Percentiles rank a stretch among this genome's conserved stretches.
Conservation (phyloP, 1,284 basidiomycete species). For the Rhodofomes roseus region DNA sequence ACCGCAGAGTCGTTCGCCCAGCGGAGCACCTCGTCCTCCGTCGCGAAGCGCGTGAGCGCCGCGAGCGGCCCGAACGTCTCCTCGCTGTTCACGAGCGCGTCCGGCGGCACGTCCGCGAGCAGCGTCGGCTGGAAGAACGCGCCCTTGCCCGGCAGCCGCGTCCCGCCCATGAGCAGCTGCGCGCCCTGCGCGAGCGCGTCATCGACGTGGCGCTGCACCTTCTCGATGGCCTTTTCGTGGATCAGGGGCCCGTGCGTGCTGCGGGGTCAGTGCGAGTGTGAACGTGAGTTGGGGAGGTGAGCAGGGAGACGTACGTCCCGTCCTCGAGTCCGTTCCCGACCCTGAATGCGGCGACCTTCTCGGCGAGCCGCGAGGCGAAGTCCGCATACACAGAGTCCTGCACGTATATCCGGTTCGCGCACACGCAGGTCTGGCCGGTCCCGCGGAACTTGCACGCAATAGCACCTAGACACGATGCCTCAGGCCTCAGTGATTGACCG, state of each 20-base stretch:
- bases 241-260: conserved; percentile 95
- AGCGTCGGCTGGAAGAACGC: conserved; percentile 89
- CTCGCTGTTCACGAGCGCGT: conserved; percentile 63
- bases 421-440: conserved; percentile 89
- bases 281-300: conserved; percentile 3
- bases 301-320: conserved; percentile 51
- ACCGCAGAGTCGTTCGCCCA: conserved; percentile 84
- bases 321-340: conserved; percentile 87
- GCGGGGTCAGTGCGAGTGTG: conserved; percentile 2
- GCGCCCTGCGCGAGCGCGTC: conserved; percentile 85
- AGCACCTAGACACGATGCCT: conserved; percentile 63
- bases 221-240: conserved; percentile 81
- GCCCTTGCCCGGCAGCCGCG: conserved; percentile 50
- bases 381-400: conserved; percentile 84
- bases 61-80: conserved; percentile 91
- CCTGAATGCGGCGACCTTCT: conserved; percentile 87
- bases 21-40: conserved; percentile 88
- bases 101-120: conserved; percentile 78
- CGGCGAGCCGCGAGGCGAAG: conserved; percentile 79
- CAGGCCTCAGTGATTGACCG: too few species aligned
- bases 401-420: conserved; percentile 84
- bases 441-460: conserved; percentile 90
- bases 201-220: conserved; percentile 85
- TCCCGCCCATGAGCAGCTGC: conserved; percentile 85
- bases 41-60: conserved; percentile 80